Evolutionary conservation across 192 early-diverging fungal species (phyloP).

Genomic region (Rhizophlyctis rosea): DNA sequence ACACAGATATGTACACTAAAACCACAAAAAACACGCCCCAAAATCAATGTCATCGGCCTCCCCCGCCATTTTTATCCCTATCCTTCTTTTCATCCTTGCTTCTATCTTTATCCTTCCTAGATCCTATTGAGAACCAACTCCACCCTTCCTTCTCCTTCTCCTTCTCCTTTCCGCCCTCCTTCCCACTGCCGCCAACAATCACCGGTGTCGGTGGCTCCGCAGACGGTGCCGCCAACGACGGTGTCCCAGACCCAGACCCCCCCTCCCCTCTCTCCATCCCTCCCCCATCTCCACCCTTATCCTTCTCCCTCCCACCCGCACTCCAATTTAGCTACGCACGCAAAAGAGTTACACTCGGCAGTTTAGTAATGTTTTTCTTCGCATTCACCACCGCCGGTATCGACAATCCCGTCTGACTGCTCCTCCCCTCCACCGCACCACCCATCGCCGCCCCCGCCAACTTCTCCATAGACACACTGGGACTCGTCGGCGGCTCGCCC

Average conservation of each 20-base stretch:
- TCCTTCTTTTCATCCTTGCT: too few species aligned
- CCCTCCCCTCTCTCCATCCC: too few species aligned
- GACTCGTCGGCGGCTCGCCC: too few species aligned
- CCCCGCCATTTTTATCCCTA: constrained; percentile 12
- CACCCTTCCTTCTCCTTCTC: constrained; percentile 17
- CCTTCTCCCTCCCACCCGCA: not conserved
- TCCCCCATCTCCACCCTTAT: too few species aligned
- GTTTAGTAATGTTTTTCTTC: not conserved
- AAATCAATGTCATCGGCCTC: too few species aligned
- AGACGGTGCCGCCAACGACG: not conserved
- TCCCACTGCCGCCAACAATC: constrained; percentile 9
- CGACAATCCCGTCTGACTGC: not conserved
- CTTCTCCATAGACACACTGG: not conserved
- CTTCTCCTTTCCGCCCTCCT: too few species aligned
- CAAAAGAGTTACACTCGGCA: constrained; percentile 4
- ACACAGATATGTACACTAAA: too few species aligned
- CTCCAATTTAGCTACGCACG: not conserved
- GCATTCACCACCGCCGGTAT: not conserved
- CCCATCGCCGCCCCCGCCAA: not conserved
- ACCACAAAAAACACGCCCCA: too few species aligned
- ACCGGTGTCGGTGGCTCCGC: not conserved
- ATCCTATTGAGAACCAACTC: constrained; percentile 26
- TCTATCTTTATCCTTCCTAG: constrained; percentile 21
- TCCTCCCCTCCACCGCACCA: not conserved
- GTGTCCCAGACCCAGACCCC: not conserved